A percentile compares a stretch with the other conserved stretches of the same genome.
Evolutionary conservation across 164 flowering plant genomes (phyloP).

Genomic region (Platanus orientalis): DNA sequence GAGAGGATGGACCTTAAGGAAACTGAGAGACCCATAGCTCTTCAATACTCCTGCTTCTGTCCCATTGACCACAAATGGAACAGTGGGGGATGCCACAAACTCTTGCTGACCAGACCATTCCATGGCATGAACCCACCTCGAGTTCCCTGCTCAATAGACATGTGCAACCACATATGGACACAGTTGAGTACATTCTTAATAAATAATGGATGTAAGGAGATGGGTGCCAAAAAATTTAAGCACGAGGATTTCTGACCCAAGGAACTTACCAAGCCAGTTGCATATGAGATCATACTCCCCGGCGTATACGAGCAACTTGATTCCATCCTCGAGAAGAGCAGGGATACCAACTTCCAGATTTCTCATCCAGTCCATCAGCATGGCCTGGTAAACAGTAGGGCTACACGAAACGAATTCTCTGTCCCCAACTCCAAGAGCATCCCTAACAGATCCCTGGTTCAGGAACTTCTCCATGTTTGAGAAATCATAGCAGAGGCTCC

Average conservation of each 20-base stretch:
- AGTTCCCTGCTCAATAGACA: constrained; percentile 45
- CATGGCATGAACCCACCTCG: constrained; percentile 88
- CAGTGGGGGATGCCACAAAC: constrained; percentile 44
- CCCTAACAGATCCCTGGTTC: constrained; percentile 49
- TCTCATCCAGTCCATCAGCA: constrained; percentile 79
- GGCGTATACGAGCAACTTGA: constrained; percentile 61
- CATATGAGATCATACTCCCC: constrained; percentile 85
- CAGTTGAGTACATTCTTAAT: neutral
- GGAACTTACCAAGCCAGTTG: constrained; percentile 72
- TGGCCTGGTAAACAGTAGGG: constrained; percentile 59
- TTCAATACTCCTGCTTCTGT: constrained; percentile 67
- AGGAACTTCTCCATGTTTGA: constrained; percentile 70
- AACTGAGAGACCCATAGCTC: constrained; percentile 66
- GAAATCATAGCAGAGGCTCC: constrained; percentile 76
- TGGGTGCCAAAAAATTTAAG: too few species aligned
- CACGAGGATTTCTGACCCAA: neutral
- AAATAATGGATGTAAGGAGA: neutral
- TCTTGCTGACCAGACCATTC: constrained; percentile 80
- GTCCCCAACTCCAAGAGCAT: constrained; percentile 67
- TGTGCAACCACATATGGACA: neutral
- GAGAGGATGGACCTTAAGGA: constrained; percentile 64
- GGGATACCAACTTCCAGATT: constrained; percentile 77
- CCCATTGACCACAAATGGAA: constrained; percentile 62
- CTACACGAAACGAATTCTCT: constrained; percentile 74
- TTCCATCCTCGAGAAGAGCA: constrained; percentile 63